phyloP scores from a whole-genome alignment of 768 basidiomycete species.

The Lepiota brunneoincarnata region DNA sequence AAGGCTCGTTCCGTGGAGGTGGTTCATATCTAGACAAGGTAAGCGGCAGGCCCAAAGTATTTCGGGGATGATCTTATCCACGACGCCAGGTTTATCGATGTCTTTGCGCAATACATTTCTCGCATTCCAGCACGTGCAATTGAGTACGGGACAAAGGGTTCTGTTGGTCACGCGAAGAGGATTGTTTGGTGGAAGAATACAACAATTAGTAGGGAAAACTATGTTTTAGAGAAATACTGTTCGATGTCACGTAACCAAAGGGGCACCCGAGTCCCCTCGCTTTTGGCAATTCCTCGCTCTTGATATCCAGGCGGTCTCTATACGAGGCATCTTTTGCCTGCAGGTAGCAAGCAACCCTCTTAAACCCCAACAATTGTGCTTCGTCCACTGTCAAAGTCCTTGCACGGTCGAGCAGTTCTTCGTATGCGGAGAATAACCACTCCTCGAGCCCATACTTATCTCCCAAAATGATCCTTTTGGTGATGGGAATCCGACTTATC shows the following conservation, averaged over 20 bases:
- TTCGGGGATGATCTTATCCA: no score
- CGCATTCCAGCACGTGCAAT: no score
- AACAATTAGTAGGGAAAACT: background rate
- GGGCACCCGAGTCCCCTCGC: no score
- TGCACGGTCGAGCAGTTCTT: slow-evolving; percentile 29
- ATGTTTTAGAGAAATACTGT: background rate
- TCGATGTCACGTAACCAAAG: no score
- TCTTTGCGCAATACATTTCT: no score
- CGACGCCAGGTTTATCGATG: no score
- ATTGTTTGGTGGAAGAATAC: background rate
- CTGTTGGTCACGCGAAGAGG: no score
- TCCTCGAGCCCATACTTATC: slow-evolving; percentile 31
- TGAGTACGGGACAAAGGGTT: no score
- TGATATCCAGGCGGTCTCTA: background rate
- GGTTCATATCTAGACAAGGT: no score
- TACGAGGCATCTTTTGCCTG: slow-evolving; percentile 1
- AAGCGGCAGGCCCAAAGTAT: no score
- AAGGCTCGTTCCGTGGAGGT: no score
- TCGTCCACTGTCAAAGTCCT: slow-evolving; percentile 28
- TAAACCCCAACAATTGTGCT: slow-evolving; percentile 26
- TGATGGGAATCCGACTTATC: slow-evolving; percentile 15
- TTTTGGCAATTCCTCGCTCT: background rate
- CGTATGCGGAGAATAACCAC: slow-evolving; percentile 39
- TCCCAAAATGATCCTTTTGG: slow-evolving; percentile 36
- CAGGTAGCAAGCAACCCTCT: background rate